phyloP scores from a whole-genome alignment of 2,329 filamentous ascomycete species.

The Truncatella angustata region DNA sequence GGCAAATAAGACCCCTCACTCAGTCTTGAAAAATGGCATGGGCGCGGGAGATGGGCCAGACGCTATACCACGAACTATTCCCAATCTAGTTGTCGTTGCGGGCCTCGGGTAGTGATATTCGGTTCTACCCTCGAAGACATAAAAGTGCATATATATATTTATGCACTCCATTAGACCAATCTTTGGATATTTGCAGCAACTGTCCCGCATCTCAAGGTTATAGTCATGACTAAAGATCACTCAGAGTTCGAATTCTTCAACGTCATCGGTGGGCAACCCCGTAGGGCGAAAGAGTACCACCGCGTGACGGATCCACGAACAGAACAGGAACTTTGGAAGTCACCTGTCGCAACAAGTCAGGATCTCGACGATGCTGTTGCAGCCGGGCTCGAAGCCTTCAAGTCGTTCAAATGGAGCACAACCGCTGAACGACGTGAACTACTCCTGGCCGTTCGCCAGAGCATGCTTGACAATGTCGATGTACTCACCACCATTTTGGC shows the following conservation, averaged over 20 bases:
- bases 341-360: slow-evolving; percentile 38
- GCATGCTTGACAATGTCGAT: slow-evolving; percentile 36
- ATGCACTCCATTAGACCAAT: background rate
- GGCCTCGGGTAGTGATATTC: too few species aligned
- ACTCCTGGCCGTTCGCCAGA: slow-evolving; percentile 38
- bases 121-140: too few species aligned
- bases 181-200: background rate
- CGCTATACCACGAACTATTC: too few species aligned
- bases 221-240: background rate
- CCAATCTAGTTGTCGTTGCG: too few species aligned
- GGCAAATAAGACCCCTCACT: too few species aligned
- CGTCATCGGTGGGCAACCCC: slow-evolving; percentile 41
- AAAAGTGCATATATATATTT: background rate
- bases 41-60: too few species aligned
- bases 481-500: slow-evolving; percentile 44
- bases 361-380: slow-evolving; percentile 46
- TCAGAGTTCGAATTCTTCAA: slow-evolving; percentile 36
- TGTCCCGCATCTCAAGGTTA: background rate
- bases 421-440: slow-evolving; percentile 39
- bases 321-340: slow-evolving; percentile 41
- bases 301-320: slow-evolving; percentile 44
- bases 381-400: slow-evolving; percentile 43
- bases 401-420: slow-evolving; percentile 43
- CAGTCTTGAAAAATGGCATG: too few species aligned
- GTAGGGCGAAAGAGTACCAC: slow-evolving; percentile 30